Base-by-base conservation (phyloP, 768 basidiomycete species). In the Boletus rubescentipes region DNA sequence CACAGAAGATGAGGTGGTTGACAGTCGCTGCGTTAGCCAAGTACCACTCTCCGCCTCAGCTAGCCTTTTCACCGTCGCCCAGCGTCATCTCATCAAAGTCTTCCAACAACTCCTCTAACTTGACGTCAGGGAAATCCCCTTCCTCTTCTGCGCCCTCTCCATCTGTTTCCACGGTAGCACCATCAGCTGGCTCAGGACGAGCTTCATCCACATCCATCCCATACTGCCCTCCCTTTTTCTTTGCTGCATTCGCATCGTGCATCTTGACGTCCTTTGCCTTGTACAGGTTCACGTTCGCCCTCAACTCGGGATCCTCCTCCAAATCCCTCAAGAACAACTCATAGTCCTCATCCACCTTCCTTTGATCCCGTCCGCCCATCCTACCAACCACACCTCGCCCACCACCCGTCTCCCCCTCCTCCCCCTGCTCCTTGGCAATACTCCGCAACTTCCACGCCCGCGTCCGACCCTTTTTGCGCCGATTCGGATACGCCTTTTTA, bases 281-380 rank as follows among this genome's bases (percentile, higher is more conserved):
- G 78, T 96, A 98, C 51, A 98, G 65, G 71, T 97, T 95, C 62
- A 98, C 86, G 9, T 83, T 83, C 6, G 80, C 79, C 36, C 96
- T 83, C 76, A 98, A 75, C 76, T 98, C 95, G 20, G 87, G 86
- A 72, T 98, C 95, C 70, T 98, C 96, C 72, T 97, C 94, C 45
- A 98, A 72, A 58, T 97, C 94, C 42, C 89, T 82, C 72, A 98
- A 75, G 83, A 99, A 99, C 46, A 91, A 59, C 76, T 98, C 97
- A 72, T 98, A 99, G 67, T 99, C 96, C 68, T 92, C 86, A 61
- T 98, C 94, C 53, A 98, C 91, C 77, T 94, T 93, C 75, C 81
- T 86, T 72, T 86, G 82, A 73, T 96, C 94, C 43, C 93, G 77
- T 34, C 93, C 94, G 11, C 94, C 94, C 80, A 89, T 79, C 43